A percentile compares a stretch with the other conserved stretches of the same genome.
phyloP scores from a whole-genome alignment of 1,284 basidiomycete genomes.

The Hypsizygus ulmarius region DNA sequence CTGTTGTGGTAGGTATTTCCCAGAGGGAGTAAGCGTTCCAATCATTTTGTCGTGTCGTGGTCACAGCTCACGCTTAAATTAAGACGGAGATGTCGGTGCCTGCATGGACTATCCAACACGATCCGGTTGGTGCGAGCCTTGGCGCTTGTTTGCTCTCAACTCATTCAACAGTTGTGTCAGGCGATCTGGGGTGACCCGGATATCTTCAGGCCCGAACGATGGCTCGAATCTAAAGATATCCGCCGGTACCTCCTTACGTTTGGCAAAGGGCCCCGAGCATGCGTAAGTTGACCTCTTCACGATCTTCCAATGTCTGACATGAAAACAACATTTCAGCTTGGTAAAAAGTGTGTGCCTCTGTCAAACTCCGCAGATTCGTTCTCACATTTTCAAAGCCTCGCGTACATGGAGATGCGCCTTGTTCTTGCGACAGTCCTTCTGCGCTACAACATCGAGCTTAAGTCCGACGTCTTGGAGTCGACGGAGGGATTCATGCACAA shows the following conservation, averaged over 20 bases:
- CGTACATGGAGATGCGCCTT: constrained; percentile 33
- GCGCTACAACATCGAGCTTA: constrained; percentile 29
- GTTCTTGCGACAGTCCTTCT: constrained; percentile 33
- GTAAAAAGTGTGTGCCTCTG: too few species aligned
- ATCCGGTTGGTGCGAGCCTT: constrained; percentile 20
- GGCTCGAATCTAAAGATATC: constrained; percentile 37
- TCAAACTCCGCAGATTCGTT: neutral
- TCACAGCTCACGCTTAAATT: constrained; percentile 4
- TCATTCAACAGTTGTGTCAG: constrained; percentile 1
- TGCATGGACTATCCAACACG: constrained; percentile 45
- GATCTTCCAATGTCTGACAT: neutral
- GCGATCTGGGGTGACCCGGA: constrained; percentile 44
- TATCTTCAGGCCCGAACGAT: constrained; percentile 43
- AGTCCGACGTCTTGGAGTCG: constrained; percentile 22
- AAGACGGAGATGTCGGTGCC: constrained; percentile 35
- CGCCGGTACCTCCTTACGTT: constrained; percentile 36
- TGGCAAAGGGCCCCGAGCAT: constrained; percentile 36
- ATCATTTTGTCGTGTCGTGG: neutral
- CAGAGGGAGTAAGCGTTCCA: constrained; percentile 24
- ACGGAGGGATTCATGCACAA: constrained; percentile 31
- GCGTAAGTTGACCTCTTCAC: constrained; percentile 16
- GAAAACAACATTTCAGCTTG: too few species aligned
- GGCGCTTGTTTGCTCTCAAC: neutral
- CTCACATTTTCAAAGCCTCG: constrained; percentile 22
- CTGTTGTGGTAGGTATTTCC: constrained; percentile 24